Evolutionary conservation across 768 basidiomycete species (phyloP), one percentile per base, ranked within the genome.

Genomic region (Lactarius pseudohatsudake): DNA sequence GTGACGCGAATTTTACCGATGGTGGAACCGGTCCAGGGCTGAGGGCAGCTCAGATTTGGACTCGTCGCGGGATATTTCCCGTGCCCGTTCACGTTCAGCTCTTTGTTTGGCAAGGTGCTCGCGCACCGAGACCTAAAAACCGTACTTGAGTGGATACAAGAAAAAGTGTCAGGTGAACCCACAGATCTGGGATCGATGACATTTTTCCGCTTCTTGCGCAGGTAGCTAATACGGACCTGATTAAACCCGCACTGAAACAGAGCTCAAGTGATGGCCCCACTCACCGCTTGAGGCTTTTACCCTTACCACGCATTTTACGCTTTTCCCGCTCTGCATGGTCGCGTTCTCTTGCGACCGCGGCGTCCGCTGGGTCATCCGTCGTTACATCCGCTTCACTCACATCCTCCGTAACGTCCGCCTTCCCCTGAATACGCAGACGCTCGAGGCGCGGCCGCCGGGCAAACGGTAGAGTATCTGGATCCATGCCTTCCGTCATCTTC

Each of bases 131-230:
- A 84, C 79, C 76, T 84, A 72, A 26, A 74, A 72, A 71, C 64
- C 76, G 76, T 38, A 76, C 70, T 28, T 81, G 74, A 71, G 78
- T 3, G 43, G 57, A 32, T 10, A 15, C 13, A 34, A 15, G 18
- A 59, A 53, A 71, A 62, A 71, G 34, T 38, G 34, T 15, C 8
- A 6, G 47, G 18, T 58, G 20, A 56, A 79, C 84, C 62, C 63
- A 92, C 90, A 28, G 84, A 82, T 28, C 84, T 82, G 28, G 93
- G 92, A 75, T 98, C 95, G 68, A 98, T 85, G 57, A 98, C 92
- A 73, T 98, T 97, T 81, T 96, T 94, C 75, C 93, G 86, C 77
- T 96, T 91, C 80, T 95, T 97, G 72, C 92, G 84, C 68, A 97
- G 76, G 75, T 86, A 91, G 56, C 84, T 85, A 32, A 6, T 16